Evolutionary conservation across 805 yeast species (phyloP), one percentile per base, ranked within the genome.

Genomic region (Saturnispora saitoi): DNA sequence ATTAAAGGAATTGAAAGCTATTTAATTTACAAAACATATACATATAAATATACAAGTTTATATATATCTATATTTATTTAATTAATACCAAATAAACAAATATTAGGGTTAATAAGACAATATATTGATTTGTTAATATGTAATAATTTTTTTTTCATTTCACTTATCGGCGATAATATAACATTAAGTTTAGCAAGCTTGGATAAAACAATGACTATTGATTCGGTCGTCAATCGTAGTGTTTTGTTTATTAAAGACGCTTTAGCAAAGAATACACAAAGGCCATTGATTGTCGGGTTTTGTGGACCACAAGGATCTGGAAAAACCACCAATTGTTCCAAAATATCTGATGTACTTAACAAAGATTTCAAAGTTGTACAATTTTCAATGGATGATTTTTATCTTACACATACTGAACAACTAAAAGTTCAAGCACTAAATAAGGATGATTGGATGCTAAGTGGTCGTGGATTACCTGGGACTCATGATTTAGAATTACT

Each of bases 391-490:
- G 99, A 91, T 66, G 98, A 93, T 64, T 77, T 87, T 51, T 91
- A 91, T 62, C 67, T 86, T 36, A 78, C 86, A 0, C 80, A 78
- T 59, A 64, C 59, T 7, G 82, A 81, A 17, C 96, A 88, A 59
- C 51, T 49, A 24, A 50, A 52, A 30, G 59, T 89, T 22, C 73
- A 75, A 1, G 34, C 52, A 5, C 47, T 51, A 12, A 65, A 69
- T 51, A 60, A 69, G 0, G 72, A 65, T 12, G 64, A 64, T 59
- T 61, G 65, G 32, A 66, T 91, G 42, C 58, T 87, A 15, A 56
- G 61, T 31, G 95, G 95, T 3, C 69, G 98, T 24, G 98, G 98
- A 0, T 71, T 86, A 14, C 98, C 98, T 0, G 97, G 97, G 0
- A 91, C 98, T 0, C 99, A 91, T 62, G 97, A 91, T 59, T 58